A percentile compares a stretch with the other conserved stretches of the same genome.
These are phyloP conservation scores for Petasospora fabianii DNA, from an alignment of 1,139 yeast species.

Conservation along the genomic window DNA sequence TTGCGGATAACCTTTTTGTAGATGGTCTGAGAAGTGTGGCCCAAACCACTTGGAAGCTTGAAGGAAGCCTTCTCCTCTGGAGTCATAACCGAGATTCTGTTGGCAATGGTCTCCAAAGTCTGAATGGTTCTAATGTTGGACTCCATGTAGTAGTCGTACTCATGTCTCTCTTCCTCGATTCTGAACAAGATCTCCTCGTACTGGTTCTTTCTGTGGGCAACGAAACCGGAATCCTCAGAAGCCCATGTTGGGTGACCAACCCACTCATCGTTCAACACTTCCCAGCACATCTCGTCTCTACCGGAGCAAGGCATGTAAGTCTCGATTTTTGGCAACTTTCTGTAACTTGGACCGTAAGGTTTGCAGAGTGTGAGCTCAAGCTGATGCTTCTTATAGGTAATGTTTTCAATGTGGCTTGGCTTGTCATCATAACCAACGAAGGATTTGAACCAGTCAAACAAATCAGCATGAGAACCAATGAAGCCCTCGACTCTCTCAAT, in stretches of 20 bases:
- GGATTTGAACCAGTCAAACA: constrained; percentile 85
- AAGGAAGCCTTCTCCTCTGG: constrained; percentile 83
- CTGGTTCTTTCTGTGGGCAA: constrained; percentile 96
- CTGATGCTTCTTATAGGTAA: constrained; percentile 84
- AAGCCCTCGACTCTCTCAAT: constrained; percentile 84
- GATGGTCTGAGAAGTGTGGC: constrained; percentile 85
- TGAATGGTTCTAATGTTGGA: constrained; percentile 93
- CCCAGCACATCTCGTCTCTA: constrained; percentile 99
- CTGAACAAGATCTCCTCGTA: constrained; percentile 93
- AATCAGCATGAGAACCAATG: constrained; percentile 74
- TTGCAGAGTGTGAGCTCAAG: constrained; percentile 80
- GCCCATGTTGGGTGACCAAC: constrained; percentile 99
- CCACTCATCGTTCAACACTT: constrained; percentile 97
- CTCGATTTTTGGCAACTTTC: constrained; percentile 90
- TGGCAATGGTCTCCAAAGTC: constrained; percentile 91
- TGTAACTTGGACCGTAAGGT: constrained; percentile 89
- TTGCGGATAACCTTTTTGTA: constrained; percentile 91
- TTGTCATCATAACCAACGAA: constrained; percentile 84
- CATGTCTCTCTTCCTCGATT: constrained; percentile 96
- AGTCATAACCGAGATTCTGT: constrained; percentile 89
- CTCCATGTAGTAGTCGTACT: constrained; percentile 93
- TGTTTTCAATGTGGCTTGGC: constrained; percentile 80
- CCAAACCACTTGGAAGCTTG: constrained; percentile 88
- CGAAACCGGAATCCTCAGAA: constrained; percentile 96
- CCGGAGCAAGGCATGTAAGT: constrained; percentile 98